Percentiles rank a stretch among this genome's conserved stretches.
Conservation (phyloP, 1,284 basidiomycete species). For the Naganishia cerealis region DNA sequence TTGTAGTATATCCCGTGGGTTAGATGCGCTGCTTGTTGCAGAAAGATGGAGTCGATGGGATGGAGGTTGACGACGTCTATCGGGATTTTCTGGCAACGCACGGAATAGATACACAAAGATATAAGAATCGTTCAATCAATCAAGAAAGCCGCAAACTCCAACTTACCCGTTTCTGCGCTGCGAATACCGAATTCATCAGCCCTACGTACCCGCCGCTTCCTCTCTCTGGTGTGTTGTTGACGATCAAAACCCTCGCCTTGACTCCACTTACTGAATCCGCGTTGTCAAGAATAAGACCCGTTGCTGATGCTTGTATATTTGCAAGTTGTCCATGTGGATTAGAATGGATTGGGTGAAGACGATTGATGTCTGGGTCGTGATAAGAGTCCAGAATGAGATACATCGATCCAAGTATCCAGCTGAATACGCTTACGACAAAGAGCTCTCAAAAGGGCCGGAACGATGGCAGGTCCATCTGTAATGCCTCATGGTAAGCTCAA, state of each 20-base stretch:
- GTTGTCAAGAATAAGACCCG: constrained; percentile 33
- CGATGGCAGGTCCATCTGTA: constrained; percentile 65
- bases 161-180: constrained; percentile 88
- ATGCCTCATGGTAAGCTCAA: constrained; percentile 53
- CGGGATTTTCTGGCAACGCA: constrained; percentile 70
- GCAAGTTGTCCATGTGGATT: constrained; percentile 36
- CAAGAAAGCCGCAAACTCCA: background rate
- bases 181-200: constrained; percentile 99
- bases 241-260: constrained; percentile 81
- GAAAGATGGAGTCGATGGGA: constrained; percentile 86
- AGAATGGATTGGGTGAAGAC: constrained; percentile 60
- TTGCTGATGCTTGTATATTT: constrained; percentile 35
- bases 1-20: constrained; percentile 92
- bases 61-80: constrained; percentile 94
- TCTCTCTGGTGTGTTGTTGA: constrained; percentile 77
- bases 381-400: background rate
- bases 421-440: constrained; percentile 70
- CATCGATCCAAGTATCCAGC: background rate
- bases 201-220: constrained; percentile 64
- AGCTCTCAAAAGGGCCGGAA: constrained; percentile 82
- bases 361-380: constrained; percentile 71
- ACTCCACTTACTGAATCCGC: constrained; percentile 58
- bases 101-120: too few relatives aligned
- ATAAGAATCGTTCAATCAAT: background rate
- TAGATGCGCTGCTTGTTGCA: constrained; percentile 94